Percentiles rank a stretch among this genome's conserved stretches.
phyloP scores from a whole-genome alignment of 805 yeast species.

The Tetrapisispora phaffii region DNA sequence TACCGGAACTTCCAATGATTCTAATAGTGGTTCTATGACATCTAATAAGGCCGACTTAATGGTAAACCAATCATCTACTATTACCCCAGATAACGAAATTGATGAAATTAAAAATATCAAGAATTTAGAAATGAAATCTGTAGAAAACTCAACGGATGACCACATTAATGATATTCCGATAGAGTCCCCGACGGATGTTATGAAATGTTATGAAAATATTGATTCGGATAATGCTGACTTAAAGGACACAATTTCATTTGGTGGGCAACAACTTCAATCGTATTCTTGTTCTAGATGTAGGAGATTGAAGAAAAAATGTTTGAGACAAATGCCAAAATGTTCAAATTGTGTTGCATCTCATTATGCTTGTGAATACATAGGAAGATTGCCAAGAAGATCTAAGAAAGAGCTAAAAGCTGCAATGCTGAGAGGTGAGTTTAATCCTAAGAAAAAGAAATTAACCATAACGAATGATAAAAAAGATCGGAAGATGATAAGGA shows the following conservation, averaged over 20 bases:
- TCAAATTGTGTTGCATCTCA: constrained; percentile 34
- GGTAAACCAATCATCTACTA: background rate
- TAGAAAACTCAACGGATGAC: background rate
- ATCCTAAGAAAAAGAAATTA: constrained; percentile 8
- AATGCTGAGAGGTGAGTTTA: constrained; percentile 18
- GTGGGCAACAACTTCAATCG: background rate
- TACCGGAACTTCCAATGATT: background rate
- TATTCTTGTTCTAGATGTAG: constrained; percentile 29
- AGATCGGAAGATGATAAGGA: background rate
- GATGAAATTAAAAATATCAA: background rate
- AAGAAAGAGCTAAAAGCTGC: constrained; percentile 24
- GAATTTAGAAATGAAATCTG: background rate
- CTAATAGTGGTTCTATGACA: background rate
- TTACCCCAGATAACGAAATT: background rate
- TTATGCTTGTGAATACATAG: constrained; percentile 34
- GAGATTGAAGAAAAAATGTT: constrained; percentile 40
- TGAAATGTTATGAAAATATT: background rate
- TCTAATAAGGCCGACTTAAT: background rate
- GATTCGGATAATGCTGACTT: background rate
- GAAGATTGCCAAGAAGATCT: constrained; percentile 35
- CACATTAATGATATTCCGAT: background rate
- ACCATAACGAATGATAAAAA: background rate
- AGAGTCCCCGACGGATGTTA: no score
- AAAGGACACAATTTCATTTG: background rate
- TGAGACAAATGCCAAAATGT: constrained; percentile 37